Conservation (phyloP, 192 early-diverging fungal genomes). For the Haplosporangium gracile region DNA sequence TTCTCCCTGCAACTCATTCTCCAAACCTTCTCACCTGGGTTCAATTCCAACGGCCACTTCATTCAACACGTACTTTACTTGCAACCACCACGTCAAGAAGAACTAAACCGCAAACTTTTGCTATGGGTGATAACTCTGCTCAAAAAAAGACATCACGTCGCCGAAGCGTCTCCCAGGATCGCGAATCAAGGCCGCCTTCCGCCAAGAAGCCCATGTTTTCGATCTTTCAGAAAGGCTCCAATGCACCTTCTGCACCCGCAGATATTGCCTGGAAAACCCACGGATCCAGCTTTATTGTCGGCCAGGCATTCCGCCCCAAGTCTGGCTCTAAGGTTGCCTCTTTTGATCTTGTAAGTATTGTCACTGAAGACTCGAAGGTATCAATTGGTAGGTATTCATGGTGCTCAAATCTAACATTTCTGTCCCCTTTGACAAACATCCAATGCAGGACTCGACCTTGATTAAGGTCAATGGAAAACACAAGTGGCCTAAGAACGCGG, state of each 20-base stretch:
- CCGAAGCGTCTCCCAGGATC: constrained; percentile 15
- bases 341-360: constrained; percentile 72
- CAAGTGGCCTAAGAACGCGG: constrained; percentile 71
- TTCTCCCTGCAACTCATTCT: background rate
- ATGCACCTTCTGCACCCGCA: constrained; percentile 4
- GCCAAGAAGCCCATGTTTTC: constrained; percentile 48
- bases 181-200: background rate
- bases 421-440: background rate
- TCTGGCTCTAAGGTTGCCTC: constrained; percentile 67
- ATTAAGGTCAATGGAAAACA: constrained; percentile 73
- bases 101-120: background rate
- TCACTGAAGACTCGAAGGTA: too few species aligned
- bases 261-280: constrained; percentile 32
- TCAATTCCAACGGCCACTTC: background rate
- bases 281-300: constrained; percentile 46
- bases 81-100: background rate
- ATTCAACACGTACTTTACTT: background rate
- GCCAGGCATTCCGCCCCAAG: constrained; percentile 37
- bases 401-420: background rate
- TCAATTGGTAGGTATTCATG: background rate
- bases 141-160: background rate
- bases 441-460: constrained; percentile 78
- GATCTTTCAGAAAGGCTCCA: constrained; percentile 34
- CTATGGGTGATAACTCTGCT: constrained; percentile 12
- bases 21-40: background rate